Conservation (phyloP, 2,329 filamentous ascomycete genomes). For the Pseudogymnoascus sp. region DNA sequence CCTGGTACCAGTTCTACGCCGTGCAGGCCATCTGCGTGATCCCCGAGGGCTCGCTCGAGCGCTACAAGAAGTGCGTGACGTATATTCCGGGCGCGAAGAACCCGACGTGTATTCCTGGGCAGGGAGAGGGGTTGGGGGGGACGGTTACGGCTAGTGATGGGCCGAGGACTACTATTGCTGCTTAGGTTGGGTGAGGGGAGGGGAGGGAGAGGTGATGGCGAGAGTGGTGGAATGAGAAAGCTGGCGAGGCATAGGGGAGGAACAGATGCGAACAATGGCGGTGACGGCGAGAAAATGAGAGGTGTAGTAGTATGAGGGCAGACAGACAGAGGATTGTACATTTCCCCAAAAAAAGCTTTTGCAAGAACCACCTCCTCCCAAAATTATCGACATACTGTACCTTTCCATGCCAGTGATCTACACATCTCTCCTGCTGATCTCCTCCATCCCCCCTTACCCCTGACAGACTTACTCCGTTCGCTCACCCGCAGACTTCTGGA, state of each 20-base stretch:
- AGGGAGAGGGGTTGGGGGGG: slow-evolving; percentile 14
- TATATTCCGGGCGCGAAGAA: slow-evolving; percentile 13
- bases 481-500: background rate
- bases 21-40: slow-evolving; percentile 21
- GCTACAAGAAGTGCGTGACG: slow-evolving; percentile 15
- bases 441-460: background rate
- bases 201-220: background rate
- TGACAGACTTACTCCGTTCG: background rate
- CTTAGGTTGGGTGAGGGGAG: background rate
- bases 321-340: background rate
- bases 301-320: background rate
- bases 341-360: background rate
- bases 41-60: background rate
- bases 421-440: background rate
- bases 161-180: background rate
- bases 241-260: background rate
- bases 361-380: background rate
- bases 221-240: background rate
- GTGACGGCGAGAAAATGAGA: background rate
- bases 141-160: background rate
- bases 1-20: slow-evolving; percentile 22
- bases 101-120: slow-evolving; percentile 20
- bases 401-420: background rate
- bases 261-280: background rate
- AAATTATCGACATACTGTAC: background rate